phyloP scores from a whole-genome alignment of 306 rosid genomes.

The Cucurbita moschata region DNA sequence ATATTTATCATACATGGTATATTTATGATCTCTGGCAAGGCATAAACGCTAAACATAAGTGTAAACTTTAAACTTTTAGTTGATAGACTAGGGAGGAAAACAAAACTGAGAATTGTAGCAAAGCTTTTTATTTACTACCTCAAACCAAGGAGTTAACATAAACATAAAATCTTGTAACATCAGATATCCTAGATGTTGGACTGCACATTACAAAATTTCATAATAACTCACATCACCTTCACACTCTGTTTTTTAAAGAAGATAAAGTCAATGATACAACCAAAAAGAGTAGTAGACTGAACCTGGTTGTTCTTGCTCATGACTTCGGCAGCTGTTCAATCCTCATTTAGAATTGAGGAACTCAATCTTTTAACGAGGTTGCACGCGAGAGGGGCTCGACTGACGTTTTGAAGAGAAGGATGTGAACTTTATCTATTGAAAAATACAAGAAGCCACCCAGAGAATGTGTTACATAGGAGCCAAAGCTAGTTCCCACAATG shows the following conservation, averaged over 20 bases:
- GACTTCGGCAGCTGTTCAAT: background rate
- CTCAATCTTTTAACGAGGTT: conserved; percentile 4
- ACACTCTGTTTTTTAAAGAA: background rate
- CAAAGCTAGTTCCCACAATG: conserved; percentile 95
- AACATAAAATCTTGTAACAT: background rate
- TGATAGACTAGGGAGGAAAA: too few species aligned
- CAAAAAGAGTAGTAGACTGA: background rate
- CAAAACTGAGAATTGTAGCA: too few species aligned
- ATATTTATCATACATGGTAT: too few species aligned
- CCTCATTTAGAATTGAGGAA: background rate
- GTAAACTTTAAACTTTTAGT: too few species aligned
- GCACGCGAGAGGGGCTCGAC: conserved; percentile 69
- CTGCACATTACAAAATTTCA: conserved; percentile 1
- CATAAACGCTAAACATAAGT: too few species aligned
- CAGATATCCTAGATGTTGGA: background rate
- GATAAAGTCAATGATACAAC: background rate
- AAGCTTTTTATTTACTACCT: background rate
- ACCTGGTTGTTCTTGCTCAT: background rate
- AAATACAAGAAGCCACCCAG: conserved; percentile 81
- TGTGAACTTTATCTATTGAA: conserved; percentile 80
- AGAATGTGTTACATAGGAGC: conserved; percentile 89
- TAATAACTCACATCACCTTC: background rate
- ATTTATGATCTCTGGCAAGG: too few species aligned
- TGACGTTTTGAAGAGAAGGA: conserved; percentile 91
- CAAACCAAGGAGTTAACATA: background rate